Evolutionary conservation across 2,329 filamentous ascomycete species (phyloP), one percentile per base, ranked within the genome.

Genomic region (Escovopsis sp.): DNA sequence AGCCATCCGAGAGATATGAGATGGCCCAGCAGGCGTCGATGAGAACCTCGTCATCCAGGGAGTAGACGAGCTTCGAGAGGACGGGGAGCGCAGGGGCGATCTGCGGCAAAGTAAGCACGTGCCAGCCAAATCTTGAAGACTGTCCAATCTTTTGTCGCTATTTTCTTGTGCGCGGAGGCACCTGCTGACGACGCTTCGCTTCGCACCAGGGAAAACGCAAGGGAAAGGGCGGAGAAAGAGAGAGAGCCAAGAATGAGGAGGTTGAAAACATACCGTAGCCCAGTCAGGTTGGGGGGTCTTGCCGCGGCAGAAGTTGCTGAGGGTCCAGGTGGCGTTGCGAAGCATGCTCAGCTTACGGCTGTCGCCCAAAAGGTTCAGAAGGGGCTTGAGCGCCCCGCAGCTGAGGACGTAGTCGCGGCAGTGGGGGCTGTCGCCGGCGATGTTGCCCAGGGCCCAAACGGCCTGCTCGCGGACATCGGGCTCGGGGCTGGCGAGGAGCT

Each of bases 11-110:
- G 15, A 98, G 76, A 56, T 98, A 98, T 1, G 88, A 96, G 53
- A 98, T 96, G 42, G 90, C 90, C 90, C 90, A 98, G 76, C 90
- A 98, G 40, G 90, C 90, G 60, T 98, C 90, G 51, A 98, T 98
- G 41, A 98, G 68, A 39, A 98, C 90, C 59, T 98, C 90, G 48
- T 98, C 90, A 54, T 98, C 90, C 38, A 98, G 74, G 43, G 90
- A 96, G 65, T 98, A 98, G 41, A 98, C 88, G 26, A 98, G 77
- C 70, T 98, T 98, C 47, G 90, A 76, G 40, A 98, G 76, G 34
- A 98, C 87, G 17, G 90, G 88, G 13, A 98, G 78, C 31, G 90
- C 90, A 26, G 90, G 90, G 35, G 86, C 72, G 56, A 98, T 98
- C 86, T 94, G 46, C 31, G 16, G 4, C 17, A 31, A 5, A 15